Base-by-base conservation (phyloP, 1,284 basidiomycete genomes). In the Trichosporon faecale region DNA sequence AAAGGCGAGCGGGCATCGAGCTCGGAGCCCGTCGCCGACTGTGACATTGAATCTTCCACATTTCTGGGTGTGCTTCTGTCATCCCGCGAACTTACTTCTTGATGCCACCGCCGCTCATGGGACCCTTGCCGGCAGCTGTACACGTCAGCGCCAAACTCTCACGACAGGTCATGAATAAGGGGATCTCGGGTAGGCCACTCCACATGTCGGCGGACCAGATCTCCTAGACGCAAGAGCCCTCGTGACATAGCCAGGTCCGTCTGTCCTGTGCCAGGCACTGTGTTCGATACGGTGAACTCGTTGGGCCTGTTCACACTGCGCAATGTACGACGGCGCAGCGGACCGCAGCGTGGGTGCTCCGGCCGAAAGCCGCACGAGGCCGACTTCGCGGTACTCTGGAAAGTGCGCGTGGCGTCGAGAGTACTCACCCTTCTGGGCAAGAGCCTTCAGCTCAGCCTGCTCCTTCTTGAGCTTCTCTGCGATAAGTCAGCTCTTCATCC, bases 81-180 rank as follows among this genome's bases (percentile, higher is more conserved):
- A 8, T 9, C 29, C 16, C 27, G 18, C 57, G 33, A 21, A 76
- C 79, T 72, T 66, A 81, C 79, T 81, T 81, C 74, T 81, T 81
- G 77, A 81, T 79, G 68, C 78, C 79, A 21, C 68, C 73, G 27
- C 78, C 78, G 63, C 75, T 75, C 75, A 80, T 76, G 12, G 78
- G 78, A 25, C 79, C 79, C 70, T 78, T 77, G 40, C 68, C 55
- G 27, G 68, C 72, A 64, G 79, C 79, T 77, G 35, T 8, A 37
- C 8, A 21, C 14, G 66, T 72, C 68, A 75, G 71, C 65, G 7
- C 25, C 44, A 37, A 60, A 44, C 46, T 9, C 64, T 25, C 7
- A 3, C 40, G 18, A 18, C 16, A 18, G 16, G 16, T 18, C 40
- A 44, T 44, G 35, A 31, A 21, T 63, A 29, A 46, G 23, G 33